Base-by-base conservation (phyloP, 805 yeast species). In the Yamadazyma olivae region DNA sequence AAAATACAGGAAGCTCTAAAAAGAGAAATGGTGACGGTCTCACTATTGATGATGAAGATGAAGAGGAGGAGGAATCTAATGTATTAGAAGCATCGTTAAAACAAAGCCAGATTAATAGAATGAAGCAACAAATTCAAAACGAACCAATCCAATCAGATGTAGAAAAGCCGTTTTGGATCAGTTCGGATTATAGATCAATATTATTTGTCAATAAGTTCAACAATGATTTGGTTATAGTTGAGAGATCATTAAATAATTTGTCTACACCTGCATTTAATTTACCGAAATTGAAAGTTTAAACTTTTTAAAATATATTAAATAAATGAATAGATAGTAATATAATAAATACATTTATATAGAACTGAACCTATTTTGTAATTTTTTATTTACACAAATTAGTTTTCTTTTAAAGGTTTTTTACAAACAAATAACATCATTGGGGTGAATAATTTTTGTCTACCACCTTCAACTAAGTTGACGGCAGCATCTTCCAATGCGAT, bases 401-500 rank as follows among this genome's bases (percentile, higher is more conserved):
- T 6, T 12, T 27, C 6, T 17, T 27, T 27, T 6, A 16, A 27
- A 9, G 98, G 98, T 70, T 91, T 91, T 70, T 77, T 83, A 51
- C 77, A 89, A 48, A 93, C 78, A 59, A 81, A 91, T 59, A 93
- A 74, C 93, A 88, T 85, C 99, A 93, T 93, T 54, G 99, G 99
- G 27, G 98, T 91, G 71, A 93, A 93, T 48, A 93, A 73, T 53
- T 84, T 81, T 62, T 83, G 74, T 64, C 74, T 75, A 61, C 96
- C 99, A 64, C 99, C 99, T 39, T 80, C 85, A 39, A 90, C 96
- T 55, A 93, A 77, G 62, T 89, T 90, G 42, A 91, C 81, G 38
- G 98, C 98, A 43, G 99, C 99, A 59, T 90, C 93, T 70, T 93
- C 99, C 49, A 93, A 76, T 20, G 98, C 98, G 44, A 66, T 74